phyloP scores from a whole-genome alignment of 495 filamentous ascomycete species.

The Penicillium cataractarum region DNA sequence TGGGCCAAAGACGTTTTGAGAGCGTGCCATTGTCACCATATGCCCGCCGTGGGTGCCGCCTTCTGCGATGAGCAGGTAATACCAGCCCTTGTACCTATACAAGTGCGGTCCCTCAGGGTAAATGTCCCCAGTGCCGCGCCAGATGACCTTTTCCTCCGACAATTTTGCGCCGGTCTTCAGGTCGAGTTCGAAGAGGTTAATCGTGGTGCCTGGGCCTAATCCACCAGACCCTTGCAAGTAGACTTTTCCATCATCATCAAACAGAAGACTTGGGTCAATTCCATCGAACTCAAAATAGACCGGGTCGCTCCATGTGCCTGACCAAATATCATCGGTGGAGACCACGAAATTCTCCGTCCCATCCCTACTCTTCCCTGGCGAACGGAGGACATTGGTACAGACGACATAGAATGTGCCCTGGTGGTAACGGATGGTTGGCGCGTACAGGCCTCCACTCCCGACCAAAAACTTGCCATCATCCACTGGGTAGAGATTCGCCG shows the following conservation, averaged over 20 bases:
- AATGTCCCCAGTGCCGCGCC: background rate
- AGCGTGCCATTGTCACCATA: constrained; percentile 58
- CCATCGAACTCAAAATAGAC: constrained; percentile 35
- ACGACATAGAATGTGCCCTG: constrained; percentile 45
- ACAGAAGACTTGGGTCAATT: constrained; percentile 32
- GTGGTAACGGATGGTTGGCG: constrained; percentile 30
- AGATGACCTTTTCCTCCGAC: background rate
- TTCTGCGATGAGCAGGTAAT: constrained; percentile 65
- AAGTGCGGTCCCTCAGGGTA: constrained; percentile 24
- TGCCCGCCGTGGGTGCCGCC: constrained; percentile 58
- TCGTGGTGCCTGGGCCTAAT: constrained; percentile 19
- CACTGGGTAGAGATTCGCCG: background rate
- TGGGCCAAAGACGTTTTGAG: constrained; percentile 51
- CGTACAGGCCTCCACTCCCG: constrained; percentile 28
- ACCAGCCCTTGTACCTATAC: constrained; percentile 61
- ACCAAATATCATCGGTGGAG: constrained; percentile 1
- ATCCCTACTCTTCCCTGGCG: constrained; percentile 2
- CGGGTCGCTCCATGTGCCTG: constrained; percentile 22
- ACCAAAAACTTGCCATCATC: constrained; percentile 13
- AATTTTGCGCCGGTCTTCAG: background rate
- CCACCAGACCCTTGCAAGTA: constrained; percentile 21
- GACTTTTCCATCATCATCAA: constrained; percentile 29
- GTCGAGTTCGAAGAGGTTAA: constrained; percentile 28
- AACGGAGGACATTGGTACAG: constrained; percentile 34
- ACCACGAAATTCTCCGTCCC: background rate